Evolutionary conservation across 2,329 filamentous ascomycete genomes (phyloP), one percentile per base, ranked within the genome.

Genomic region (Penicillium freii): DNA sequence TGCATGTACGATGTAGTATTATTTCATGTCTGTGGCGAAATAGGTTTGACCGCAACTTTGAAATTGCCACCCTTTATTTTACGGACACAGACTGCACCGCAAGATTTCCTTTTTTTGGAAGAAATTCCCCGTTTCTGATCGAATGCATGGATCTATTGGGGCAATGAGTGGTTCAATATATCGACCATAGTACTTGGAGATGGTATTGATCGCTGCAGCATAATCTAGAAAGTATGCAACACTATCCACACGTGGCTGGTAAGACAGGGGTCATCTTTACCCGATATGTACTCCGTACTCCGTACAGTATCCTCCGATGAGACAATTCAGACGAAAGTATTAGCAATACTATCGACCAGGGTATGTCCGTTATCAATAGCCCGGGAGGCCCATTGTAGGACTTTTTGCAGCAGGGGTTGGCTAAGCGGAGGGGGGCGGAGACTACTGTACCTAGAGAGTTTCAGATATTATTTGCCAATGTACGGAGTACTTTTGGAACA

Each of bases 1-100:
- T 46, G n/a, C 46, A 40, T 49, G 42, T 40, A 44, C 9, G 21
- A 25, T 48, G 31, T 46, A 46, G 13, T 46, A 21, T 11, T 25
- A 25, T 38, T 27, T 50, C 36, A 40, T 56, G 39, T 39, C 44
- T 54, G 58, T 65, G 62, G 63, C 64, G 59, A 62, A 63, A 60
- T 55, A 55, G 38, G 49, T 51, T 59, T 69, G 66, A 69, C 66
- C 66, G 66, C 65, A 67, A 68, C 51, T 67, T 68, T 50, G 51
- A 56, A 57, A 52, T 60, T 51, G 62, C 61, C 62, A 67, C 65
- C 56, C 59, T 58, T 50, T 52, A 54, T 39, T 60, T 46, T 19
- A 15, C 48, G 29, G 38, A 27, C 29, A 17, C 34, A 23, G n/a
- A 48, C 21, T 39, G 31, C 25, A 44, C 10, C 31, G n/a, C 33